phyloP scores from a whole-genome alignment of 75 land plant species.

The Selaginella moellendorffii region DNA sequence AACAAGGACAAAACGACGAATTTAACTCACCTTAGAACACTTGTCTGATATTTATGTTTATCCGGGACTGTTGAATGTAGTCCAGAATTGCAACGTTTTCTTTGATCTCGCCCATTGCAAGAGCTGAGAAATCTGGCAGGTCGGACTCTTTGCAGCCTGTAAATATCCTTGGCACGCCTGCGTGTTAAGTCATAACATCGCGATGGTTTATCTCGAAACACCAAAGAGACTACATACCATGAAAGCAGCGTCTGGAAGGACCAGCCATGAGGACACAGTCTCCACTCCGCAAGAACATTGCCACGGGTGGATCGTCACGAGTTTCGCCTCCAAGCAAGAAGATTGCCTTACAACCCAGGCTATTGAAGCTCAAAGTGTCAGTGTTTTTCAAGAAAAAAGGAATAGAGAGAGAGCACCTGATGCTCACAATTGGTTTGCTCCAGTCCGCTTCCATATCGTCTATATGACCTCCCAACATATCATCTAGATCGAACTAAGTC shows the following conservation, averaged over 20 bases:
- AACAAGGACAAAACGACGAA: too few relatives aligned
- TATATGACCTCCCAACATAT: slow-evolving; percentile 92
- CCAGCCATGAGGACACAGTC: slow-evolving; percentile 97
- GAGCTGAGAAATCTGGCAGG: slow-evolving; percentile 29
- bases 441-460: slow-evolving; percentile 99
- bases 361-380: slow-evolving; percentile 12
- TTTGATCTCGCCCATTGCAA: slow-evolving; percentile 30
- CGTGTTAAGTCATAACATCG: slow-evolving; percentile 6
- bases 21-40: slow-evolving; percentile 24
- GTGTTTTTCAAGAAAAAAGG: not conserved
- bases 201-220: not conserved
- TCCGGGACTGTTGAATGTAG: slow-evolving; percentile 69
- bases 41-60: slow-evolving; percentile 91
- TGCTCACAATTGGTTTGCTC: slow-evolving; percentile 98
- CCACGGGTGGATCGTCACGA: slow-evolving; percentile 61
- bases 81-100: slow-evolving; percentile 18
- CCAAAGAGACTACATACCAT: slow-evolving; percentile 33
- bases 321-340: slow-evolving; percentile 84
- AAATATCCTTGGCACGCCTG: slow-evolving; percentile 91
- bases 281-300: slow-evolving; percentile 97
- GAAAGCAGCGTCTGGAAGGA: slow-evolving; percentile 90
- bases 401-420: slow-evolving; percentile 44
- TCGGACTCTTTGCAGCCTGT: slow-evolving; percentile 48
- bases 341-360: slow-evolving; percentile 95
- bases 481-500: slow-evolving; percentile 33